Conservation (phyloP, 805 yeast species). For the Wickerhamiella sorbophila region DNA sequence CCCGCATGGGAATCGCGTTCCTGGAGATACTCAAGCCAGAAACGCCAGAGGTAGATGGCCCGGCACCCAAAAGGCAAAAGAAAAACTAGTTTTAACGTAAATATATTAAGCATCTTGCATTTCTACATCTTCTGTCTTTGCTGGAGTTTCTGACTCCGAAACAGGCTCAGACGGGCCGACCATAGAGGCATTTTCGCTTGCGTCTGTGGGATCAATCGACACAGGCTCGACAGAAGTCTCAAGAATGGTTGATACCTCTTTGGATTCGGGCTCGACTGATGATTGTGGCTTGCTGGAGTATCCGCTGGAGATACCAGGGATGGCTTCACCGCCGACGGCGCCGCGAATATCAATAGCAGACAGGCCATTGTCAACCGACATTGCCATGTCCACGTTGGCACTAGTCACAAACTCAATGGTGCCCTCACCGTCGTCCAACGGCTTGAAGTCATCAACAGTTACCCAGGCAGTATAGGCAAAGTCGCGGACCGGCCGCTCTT, state of each 20-base stretch:
- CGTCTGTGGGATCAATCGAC: no score
- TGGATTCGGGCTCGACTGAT: no score
- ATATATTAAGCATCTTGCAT: conserved; percentile 9
- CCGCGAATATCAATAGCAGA: conserved; percentile 39
- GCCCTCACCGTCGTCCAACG: conserved; percentile 26
- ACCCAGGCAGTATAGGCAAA: conserved; percentile 13
- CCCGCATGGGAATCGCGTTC: conserved; percentile 48
- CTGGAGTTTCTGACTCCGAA: conserved; percentile 3
- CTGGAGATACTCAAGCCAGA: conserved; percentile 30
- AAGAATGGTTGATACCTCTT: no score
- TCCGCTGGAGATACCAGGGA: conserved; percentile 28
- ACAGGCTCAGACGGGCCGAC: conserved; percentile 8
- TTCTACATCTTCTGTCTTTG: conserved; percentile 6
- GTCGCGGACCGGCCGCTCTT: neutral
- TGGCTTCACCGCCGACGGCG: conserved; percentile 38
- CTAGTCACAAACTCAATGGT: conserved; percentile 34
- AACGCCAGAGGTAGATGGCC: conserved; percentile 6
- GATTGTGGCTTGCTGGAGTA: no score
- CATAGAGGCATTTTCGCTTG: no score
- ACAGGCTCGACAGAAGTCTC: no score
- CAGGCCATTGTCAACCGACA: conserved; percentile 21
- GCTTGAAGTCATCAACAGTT: conserved; percentile 13
- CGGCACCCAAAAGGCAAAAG: neutral
- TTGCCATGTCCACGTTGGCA: conserved; percentile 7
- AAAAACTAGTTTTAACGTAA: neutral